These are phyloP conservation scores for Globisporangium lucens DNA, from an alignment of 352 stramenopile genomes.

Conservation along the genomic window DNA sequence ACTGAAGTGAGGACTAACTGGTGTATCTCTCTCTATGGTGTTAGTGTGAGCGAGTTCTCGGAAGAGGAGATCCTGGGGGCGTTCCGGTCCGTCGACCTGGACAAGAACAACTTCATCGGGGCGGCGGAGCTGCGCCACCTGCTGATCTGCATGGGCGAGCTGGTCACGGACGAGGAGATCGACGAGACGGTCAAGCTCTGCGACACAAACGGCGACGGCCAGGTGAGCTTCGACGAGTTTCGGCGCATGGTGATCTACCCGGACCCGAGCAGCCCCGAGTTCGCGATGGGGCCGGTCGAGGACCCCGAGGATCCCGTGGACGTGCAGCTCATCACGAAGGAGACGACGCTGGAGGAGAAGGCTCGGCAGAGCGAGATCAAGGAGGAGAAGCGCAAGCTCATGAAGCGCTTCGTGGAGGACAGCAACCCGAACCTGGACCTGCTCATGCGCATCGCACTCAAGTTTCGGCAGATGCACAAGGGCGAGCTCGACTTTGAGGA, in stretches of 20 bases:
- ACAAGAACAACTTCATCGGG: conserved; percentile 93
- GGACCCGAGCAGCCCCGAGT: conserved; percentile 81
- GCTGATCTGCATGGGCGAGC: conserved; percentile 94
- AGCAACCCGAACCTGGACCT: conserved; percentile 62
- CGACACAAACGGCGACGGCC: conserved; percentile 90
- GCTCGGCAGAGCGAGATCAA: conserved; percentile 54
- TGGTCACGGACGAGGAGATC: conserved; percentile 94
- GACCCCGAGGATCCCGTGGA: conserved; percentile 22
- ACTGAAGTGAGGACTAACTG: neutral
- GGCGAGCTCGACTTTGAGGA: conserved; percentile 64
- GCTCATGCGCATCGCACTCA: conserved; percentile 51
- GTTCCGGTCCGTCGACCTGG: conserved; percentile 92
- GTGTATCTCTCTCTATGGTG: neutral
- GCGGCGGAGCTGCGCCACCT: conserved; percentile 91
- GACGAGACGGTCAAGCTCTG: conserved; percentile 93
- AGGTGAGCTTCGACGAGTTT: conserved; percentile 92
- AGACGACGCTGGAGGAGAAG: conserved; percentile 50
- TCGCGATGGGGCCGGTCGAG: conserved; percentile 40
- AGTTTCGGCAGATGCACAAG: conserved; percentile 60
- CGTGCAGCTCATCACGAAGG: conserved; percentile 29
- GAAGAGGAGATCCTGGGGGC: conserved; percentile 91
- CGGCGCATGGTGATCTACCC: conserved; percentile 87
- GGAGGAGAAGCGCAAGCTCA: conserved; percentile 65
- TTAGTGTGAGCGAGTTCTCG: conserved; percentile 68
- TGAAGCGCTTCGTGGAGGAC: conserved; percentile 70